These are phyloP conservation scores for Aspergillus ruber DNA, from an alignment of 2,329 filamentous ascomycete genomes.

Conservation along the genomic window DNA sequence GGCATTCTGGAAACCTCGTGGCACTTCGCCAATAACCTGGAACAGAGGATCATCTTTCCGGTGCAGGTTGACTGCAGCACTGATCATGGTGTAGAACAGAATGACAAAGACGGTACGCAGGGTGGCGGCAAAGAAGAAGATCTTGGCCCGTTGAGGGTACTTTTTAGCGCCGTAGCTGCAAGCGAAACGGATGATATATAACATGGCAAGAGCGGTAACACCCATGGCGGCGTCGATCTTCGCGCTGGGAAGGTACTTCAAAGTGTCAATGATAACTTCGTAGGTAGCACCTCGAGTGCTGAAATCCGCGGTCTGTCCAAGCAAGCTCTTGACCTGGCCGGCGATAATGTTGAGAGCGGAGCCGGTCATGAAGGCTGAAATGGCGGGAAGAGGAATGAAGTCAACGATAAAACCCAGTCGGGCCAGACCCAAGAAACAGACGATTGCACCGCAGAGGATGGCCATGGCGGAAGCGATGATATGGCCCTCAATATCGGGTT, in stretches of 20 bases:
- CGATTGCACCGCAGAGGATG: conserved; percentile 69
- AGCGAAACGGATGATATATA: conserved; percentile 66
- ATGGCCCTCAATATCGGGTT: conserved; percentile 53
- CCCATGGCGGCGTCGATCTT: conserved; percentile 82
- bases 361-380: conserved; percentile 95
- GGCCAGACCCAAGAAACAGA: conserved; percentile 70
- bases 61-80: conserved; percentile 73
- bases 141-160: conserved; percentile 61
- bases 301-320: conserved; percentile 64
- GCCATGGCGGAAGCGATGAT: conserved; percentile 72
- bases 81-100: conserved; percentile 83
- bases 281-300: conserved; percentile 75
- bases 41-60: conserved; percentile 60
- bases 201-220: conserved; percentile 67
- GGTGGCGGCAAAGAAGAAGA: conserved; percentile 86
- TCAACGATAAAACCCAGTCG: conserved; percentile 87
- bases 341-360: conserved; percentile 82
- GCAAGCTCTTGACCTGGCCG: conserved; percentile 73
- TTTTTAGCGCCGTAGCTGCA: conserved; percentile 64
- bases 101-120: conserved; percentile 89
- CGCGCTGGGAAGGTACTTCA: conserved; percentile 63
- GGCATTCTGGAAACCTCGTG: conserved; percentile 78
- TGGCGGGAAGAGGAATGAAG: conserved; percentile 80
- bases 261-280: conserved; percentile 70
- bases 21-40: conserved; percentile 67